Base-by-base conservation (phyloP, 306 rosid species). In the Quercus variabilis region DNA sequence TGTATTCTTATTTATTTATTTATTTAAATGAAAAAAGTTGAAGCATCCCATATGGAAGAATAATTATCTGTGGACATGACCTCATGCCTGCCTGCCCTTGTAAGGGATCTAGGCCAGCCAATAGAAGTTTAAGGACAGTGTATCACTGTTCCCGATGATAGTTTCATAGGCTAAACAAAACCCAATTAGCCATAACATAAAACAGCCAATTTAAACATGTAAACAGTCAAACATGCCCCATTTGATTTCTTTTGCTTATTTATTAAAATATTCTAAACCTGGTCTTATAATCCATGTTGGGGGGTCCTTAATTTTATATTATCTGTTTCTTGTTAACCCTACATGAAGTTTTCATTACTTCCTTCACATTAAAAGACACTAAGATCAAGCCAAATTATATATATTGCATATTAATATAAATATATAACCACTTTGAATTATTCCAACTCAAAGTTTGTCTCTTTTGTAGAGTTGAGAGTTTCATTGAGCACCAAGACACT, bases 401-500 rank as follows among this genome's bases (percentile, higher is more conserved):
- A 12, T 75, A 11, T 55, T 13, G 31, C 31, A 43, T 60, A 18
- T 58, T 15, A 18, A n/a, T 56, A 15, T 19, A 54, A 80, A 65
- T 26, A 20, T 31, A 3, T 46, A 6, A 21, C 30, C 20, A 21
- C 56, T 76, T 58, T 64, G 59, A 17, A 64, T 64, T 41, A 76
- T 55, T 75, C 49, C 58, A 70, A 54, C 31, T 21, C 21, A 8
- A 38, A 38, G 46, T 71, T 73, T 80, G 68, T 73, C 69, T 31
- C 46, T 38, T 38, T 74, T 80, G 67, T 83, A 95, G 99, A 86
- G 98, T 95, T 25, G 99, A 95, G 89, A 95, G 97, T 80, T 95
- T 95, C 90, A 95, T 95, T 30, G 99, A 95, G 65, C 99, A 95
- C 79, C 99, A 95, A 89, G 99, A 95, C 74, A 85, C 90, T 78